Base-by-base conservation (phyloP, 2,329 filamentous ascomycete genomes). In the Geosmithia morbida region DNA sequence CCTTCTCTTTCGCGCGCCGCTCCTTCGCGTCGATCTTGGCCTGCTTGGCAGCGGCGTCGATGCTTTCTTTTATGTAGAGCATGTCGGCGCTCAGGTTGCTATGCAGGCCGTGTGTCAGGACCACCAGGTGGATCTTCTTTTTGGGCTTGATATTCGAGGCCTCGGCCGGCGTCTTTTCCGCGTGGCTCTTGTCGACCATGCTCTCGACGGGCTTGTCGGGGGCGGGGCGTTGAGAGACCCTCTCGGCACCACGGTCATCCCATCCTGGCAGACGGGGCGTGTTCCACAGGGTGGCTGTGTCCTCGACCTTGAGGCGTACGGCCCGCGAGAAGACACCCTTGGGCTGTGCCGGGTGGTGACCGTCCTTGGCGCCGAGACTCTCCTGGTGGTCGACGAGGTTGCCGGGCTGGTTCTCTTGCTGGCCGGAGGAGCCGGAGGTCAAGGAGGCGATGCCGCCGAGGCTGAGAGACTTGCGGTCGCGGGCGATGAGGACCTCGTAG, bases 51-150 rank as follows among this genome's bases (percentile, higher is more conserved):
- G 86, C 81, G 26, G 81, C 79, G 66, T 98, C 92, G 51, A 98
- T 97, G 63, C 87, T 94, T 65, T 98, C 92, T 60, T 98, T 98
- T 61, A 98, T 67, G 60, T 86, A 98, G 18, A 98, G 71, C 92
- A 98, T 95, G 61, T 98, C 92, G 19, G 88, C 85, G 5, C 92
- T 87, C 13, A 96, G 72, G 61, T 98, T 98, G 64, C 90, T 95
- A 63, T 98, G 92, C 52, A 98, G 65, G 0, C 92, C 92, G 66
- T 98, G 92, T 0, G 92, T 97, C 45, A 98, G 66, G 33, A 98
- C 73, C 20, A 98, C 92, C 41, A 98, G 69, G 60, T 98, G 92
- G 2, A 98, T 72, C 53, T 83, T 90, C 65, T 87, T 90, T 65
- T 87, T 87, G 54, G 75, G 74, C 60, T 81, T 84, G 20, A 56